Base-by-base conservation (phyloP, 129 eudicot species). In the Flaveria linearis region DNA sequence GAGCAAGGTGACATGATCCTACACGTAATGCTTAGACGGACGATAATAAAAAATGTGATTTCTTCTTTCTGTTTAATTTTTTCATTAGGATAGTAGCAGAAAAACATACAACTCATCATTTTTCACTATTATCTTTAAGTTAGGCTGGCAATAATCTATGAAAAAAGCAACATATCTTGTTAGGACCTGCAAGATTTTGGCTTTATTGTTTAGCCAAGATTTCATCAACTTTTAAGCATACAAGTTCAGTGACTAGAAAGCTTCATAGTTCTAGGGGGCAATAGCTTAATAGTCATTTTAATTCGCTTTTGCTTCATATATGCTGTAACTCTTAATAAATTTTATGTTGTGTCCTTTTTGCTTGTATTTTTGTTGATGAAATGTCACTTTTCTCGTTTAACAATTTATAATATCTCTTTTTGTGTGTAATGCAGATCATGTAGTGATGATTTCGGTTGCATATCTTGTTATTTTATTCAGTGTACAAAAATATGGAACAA, bases 401-500 rank as follows among this genome's bases (percentile, higher is more conserved):
- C 52, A 28, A 76, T 33, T 78, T 57, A 57, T n/a, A 33, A 39
- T 53, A 56, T 51, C 58, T 58, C 51, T 17, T 56, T 74, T 85
- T 64, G 58, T 68, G 64, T 46, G 5, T 74, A 20, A 71, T 81
- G 97, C 98, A 94, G 98, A 87, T 81, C 88, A 87, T 14, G 91
- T 88, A 47, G 88, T 88, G 88, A 91, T 87, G 93, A 84, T 94
- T 75, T 89, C 97, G 47, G 93, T 94, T 51, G 97, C 96, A 74
- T 87, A 84, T 83, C 98, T 94, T 73, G 75, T 94, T 68, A 80
- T 89, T 76, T 66, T 94, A 71, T 94, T 94, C 87, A 91, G 97
- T 82, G 87, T 91, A 78, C 98, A 94, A 73, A 91, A 83, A 75
- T 94, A 91, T 70, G 98, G 97, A 73, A 94, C 98, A 79, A 94